Conservation (phyloP, 2,329 filamentous ascomycete species). For the Ceratocystis lukuohia region DNA sequence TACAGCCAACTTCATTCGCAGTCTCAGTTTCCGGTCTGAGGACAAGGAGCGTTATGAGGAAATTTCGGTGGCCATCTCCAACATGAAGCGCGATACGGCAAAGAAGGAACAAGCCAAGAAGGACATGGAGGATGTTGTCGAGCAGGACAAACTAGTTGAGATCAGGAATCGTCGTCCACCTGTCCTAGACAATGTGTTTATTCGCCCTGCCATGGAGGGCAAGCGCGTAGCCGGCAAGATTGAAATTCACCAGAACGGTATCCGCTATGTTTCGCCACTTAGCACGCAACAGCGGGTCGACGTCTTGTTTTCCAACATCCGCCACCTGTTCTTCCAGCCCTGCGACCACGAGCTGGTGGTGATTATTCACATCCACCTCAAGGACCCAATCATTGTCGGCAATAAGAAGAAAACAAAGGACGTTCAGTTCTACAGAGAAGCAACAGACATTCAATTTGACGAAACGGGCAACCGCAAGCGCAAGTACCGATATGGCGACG, state of each 20-base stretch:
- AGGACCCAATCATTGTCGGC: slow-evolving; percentile 94
- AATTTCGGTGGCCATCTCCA: slow-evolving; percentile 84
- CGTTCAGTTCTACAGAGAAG: slow-evolving; percentile 94
- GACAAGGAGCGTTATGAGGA: slow-evolving; percentile 81
- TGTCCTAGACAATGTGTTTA: slow-evolving; percentile 85
- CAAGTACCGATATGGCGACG: slow-evolving; percentile 93
- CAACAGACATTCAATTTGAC: slow-evolving; percentile 96
- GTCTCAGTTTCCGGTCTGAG: slow-evolving; percentile 84
- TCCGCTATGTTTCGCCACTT: slow-evolving; percentile 77
- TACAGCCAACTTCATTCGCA: slow-evolving; percentile 87
- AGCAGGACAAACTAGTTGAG: slow-evolving; percentile 93
- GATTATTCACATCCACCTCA: slow-evolving; percentile 93
- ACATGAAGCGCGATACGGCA: slow-evolving; percentile 83
- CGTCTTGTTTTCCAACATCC: slow-evolving; percentile 94
- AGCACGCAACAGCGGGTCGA: slow-evolving; percentile 76
- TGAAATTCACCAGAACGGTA: slow-evolving; percentile 97
- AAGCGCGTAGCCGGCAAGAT: slow-evolving; percentile 93
- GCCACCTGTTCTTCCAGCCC: slow-evolving; percentile 97
- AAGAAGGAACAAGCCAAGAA: slow-evolving; percentile 98
- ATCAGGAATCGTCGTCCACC: slow-evolving; percentile 86
- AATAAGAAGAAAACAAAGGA: slow-evolving; percentile 98
- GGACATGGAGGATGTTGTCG: slow-evolving; percentile 97
- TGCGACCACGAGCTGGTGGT: slow-evolving; percentile 94
- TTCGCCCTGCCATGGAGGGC: slow-evolving; percentile 87
- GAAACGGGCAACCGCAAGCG: slow-evolving; percentile 96